Evolutionary conservation across 2,329 filamentous ascomycete species (phyloP).

Genomic region (Ophiostoma montium): DNA sequence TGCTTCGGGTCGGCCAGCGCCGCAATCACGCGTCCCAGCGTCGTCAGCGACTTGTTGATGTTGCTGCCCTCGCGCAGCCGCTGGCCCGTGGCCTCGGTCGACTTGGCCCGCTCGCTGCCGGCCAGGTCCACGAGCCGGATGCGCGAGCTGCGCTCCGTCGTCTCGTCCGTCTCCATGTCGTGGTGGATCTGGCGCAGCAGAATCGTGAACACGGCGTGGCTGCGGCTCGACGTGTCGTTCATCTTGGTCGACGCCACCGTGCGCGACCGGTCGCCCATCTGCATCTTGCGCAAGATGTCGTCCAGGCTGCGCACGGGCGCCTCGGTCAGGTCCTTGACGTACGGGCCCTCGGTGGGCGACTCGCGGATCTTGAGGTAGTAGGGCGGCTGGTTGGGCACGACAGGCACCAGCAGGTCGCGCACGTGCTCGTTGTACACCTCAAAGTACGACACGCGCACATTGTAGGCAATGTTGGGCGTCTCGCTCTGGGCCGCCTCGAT

Average conservation of each 20-base stretch:
- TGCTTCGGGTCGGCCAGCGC: constrained; percentile 68
- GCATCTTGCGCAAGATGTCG: constrained; percentile 86
- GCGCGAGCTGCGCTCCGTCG: constrained; percentile 82
- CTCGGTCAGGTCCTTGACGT: constrained; percentile 95
- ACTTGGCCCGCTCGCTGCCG: constrained; percentile 86
- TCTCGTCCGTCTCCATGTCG: constrained; percentile 93
- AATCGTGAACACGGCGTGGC: constrained; percentile 95
- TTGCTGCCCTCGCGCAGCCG: constrained; percentile 89
- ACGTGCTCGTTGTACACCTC: constrained; percentile 99
- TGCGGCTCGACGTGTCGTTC: constrained; percentile 96
- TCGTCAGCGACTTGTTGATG: constrained; percentile 98
- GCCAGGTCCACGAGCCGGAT: constrained; percentile 93
- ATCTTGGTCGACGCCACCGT: constrained; percentile 94
- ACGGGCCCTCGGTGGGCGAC: constrained; percentile 92
- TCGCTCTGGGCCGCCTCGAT: constrained; percentile 61
- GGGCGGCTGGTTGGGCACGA: constrained; percentile 49
- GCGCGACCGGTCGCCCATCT: constrained; percentile 71
- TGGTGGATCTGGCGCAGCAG: constrained; percentile 97
- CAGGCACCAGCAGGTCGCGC: constrained; percentile 57
- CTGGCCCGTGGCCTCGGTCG: constrained; percentile 85
- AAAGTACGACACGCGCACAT: constrained; percentile 93
- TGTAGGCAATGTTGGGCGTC: constrained; percentile 55
- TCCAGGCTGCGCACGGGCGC: constrained; percentile 64
- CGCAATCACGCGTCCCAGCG: constrained; percentile 87
- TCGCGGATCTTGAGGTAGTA: constrained; percentile 91